phyloP scores from a whole-genome alignment of 1,139 yeast species.

The Yarrowia galli region DNA sequence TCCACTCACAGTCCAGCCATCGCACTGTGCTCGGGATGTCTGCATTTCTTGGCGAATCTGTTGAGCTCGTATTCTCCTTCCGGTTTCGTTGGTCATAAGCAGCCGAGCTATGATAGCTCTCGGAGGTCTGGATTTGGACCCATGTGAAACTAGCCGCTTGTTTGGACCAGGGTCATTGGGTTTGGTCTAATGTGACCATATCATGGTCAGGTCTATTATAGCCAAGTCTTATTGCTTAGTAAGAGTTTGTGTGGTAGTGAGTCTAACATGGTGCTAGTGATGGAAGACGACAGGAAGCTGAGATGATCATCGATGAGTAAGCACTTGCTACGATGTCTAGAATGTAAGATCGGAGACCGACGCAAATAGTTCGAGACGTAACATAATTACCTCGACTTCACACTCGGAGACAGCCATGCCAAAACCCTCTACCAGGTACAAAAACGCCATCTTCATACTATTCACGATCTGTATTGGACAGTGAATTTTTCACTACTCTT shows the following conservation, averaged over 20 bases:
- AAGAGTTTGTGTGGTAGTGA: not conserved
- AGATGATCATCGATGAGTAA: no score
- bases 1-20: no score
- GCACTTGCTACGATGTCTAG: no score
- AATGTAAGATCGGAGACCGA: no score
- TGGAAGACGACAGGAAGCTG: no score
- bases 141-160: not conserved
- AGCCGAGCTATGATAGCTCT: not conserved
- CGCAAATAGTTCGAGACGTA: no score
- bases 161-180: not conserved
- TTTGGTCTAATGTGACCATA: not conserved
- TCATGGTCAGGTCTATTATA: not conserved
- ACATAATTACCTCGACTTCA: no score
- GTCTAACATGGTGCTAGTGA: no score
- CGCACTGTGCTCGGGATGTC: no score
- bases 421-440: no score
- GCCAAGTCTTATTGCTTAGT: not conserved
- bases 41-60: slow-evolving; percentile 2
- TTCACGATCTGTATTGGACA: not conserved
- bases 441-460: not conserved
- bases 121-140: not conserved
- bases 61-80: slow-evolving; percentile 15
- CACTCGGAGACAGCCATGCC: no score
- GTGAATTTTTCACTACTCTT: not conserved
- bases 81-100: not conserved